A percentile compares a stretch with the other conserved stretches of the same genome.
Evolutionary conservation across 495 filamentous ascomycete species (phyloP).

Genomic region (Pyrenopolyporus hunteri): DNA sequence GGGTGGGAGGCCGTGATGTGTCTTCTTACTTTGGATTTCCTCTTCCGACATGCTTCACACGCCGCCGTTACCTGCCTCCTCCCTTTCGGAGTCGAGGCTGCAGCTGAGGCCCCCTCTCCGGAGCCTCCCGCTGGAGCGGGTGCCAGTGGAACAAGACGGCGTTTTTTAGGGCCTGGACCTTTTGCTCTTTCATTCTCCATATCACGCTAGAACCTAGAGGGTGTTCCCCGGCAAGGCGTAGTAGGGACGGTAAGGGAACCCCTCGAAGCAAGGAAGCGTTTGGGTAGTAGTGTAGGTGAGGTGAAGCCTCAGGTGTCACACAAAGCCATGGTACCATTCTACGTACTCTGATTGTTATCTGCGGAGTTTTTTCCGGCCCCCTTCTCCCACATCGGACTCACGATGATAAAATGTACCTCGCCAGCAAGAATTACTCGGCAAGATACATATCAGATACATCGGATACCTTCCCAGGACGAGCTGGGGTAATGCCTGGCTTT

Average conservation of each 20-base stretch:
- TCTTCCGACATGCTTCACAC: slow-evolving; percentile 59
- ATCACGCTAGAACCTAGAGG: not conserved
- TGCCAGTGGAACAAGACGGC: slow-evolving; percentile 19
- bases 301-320: not conserved
- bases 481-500: not conserved
- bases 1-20: not conserved
- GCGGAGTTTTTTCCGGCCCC: slow-evolving; percentile 31
- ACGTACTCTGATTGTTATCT: not conserved
- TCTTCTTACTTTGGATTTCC: slow-evolving; percentile 59
- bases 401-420: slow-evolving; percentile 6
- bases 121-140: slow-evolving; percentile 26
- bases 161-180: slow-evolving; percentile 1
- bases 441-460: slow-evolving; percentile 11
- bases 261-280: too few species aligned
- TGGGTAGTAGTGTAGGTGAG: slow-evolving; percentile 4
- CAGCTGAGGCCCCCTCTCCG: slow-evolving; percentile 6
- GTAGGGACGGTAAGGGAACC: not conserved
- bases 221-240: not conserved
- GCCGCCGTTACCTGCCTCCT: slow-evolving; percentile 58
- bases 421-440: not conserved
- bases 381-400: not conserved
- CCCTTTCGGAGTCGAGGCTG: slow-evolving; percentile 6
- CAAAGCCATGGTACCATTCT: not conserved
- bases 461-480: too few species aligned
- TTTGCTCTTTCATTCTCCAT: slow-evolving; percentile 17